phyloP scores from a whole-genome alignment of 768 basidiomycete species.

The Obba rivulosa region DNA sequence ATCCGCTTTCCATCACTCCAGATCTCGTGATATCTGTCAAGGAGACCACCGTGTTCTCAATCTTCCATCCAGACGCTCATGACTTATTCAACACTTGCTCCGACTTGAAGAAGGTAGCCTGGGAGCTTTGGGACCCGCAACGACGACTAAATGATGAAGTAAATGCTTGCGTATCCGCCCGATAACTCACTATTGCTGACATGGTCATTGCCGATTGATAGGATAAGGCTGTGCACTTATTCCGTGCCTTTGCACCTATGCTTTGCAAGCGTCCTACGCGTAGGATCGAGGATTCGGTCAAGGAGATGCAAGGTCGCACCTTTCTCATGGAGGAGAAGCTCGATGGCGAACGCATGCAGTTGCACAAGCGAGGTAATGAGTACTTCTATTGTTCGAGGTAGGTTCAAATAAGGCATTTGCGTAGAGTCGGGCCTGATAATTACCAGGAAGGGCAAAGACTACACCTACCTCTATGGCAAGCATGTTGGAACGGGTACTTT shows the following conservation, averaged over 20 bases:
- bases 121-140: conserved; percentile 77
- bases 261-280: conserved; percentile 84
- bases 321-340: conserved; percentile 97
- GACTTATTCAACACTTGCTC: conserved; percentile 96
- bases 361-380: conserved; percentile 88
- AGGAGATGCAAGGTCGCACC: conserved; percentile 69
- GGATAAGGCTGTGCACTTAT: conserved; percentile 82
- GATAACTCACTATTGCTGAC: background rate
- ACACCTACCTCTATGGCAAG: conserved; percentile 88
- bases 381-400: conserved; percentile 92
- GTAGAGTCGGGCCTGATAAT: no score
- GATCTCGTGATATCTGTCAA: conserved; percentile 92
- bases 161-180: conserved; percentile 1
- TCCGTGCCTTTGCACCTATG: conserved; percentile 90
- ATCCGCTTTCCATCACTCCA: conserved; percentile 22
- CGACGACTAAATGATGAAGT: conserved; percentile 61
- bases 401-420: conserved; percentile 5
- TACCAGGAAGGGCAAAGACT: conserved; percentile 81
- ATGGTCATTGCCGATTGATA: conserved; percentile 21
- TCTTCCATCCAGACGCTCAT: conserved; percentile 92
- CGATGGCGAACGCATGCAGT: conserved; percentile 93
- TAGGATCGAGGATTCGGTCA: conserved; percentile 78
- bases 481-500: conserved; percentile 78
- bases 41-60: conserved; percentile 86
- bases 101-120: conserved; percentile 89